Conservation (phyloP, 306 rosid species). For the Mimosa bimucronata region DNA sequence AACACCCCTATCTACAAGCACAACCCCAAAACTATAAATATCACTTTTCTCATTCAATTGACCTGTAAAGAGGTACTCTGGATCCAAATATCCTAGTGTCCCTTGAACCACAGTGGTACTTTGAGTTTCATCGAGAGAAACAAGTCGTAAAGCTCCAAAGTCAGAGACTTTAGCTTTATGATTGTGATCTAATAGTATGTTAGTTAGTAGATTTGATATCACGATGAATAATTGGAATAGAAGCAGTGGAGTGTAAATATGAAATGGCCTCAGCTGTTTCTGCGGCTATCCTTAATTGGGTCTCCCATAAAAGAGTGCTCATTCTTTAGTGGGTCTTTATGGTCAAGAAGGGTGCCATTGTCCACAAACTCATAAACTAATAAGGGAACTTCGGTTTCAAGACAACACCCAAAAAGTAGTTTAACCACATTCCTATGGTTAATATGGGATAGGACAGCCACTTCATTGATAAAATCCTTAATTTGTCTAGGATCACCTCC, state of each 20-base stretch:
- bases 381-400: slow-evolving; percentile 34
- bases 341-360: slow-evolving; percentile 29
- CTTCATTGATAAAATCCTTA: slow-evolving; percentile 26
- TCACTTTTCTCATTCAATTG: slow-evolving; percentile 11
- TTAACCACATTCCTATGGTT: slow-evolving; percentile 30
- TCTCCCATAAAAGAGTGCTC: slow-evolving; percentile 20
- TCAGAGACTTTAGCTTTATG: slow-evolving; percentile 1
- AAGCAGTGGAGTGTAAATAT: slow-evolving; percentile 40
- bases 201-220: slow-evolving; percentile 43
- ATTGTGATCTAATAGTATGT: slow-evolving; percentile 27
- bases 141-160: slow-evolving; percentile 18
- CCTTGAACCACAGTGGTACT: not conserved
- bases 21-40: slow-evolving; percentile 8
- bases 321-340: not conserved
- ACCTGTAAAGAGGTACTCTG: not conserved
- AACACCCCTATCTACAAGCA: too few relatives aligned
- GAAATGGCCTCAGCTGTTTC: slow-evolving; percentile 36
- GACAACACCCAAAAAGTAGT: slow-evolving; percentile 30
- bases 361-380: slow-evolving; percentile 44
- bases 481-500: not conserved
- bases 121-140: not conserved
- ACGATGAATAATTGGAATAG: slow-evolving; percentile 39
- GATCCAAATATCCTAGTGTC: slow-evolving; percentile 4
- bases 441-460: slow-evolving; percentile 17
- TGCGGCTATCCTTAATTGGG: slow-evolving; percentile 33